A percentile compares a stretch with the other conserved stretches of the same genome.
Conservation (phyloP, 139 green algal genomes). For the Trebouxia sp. region DNA sequence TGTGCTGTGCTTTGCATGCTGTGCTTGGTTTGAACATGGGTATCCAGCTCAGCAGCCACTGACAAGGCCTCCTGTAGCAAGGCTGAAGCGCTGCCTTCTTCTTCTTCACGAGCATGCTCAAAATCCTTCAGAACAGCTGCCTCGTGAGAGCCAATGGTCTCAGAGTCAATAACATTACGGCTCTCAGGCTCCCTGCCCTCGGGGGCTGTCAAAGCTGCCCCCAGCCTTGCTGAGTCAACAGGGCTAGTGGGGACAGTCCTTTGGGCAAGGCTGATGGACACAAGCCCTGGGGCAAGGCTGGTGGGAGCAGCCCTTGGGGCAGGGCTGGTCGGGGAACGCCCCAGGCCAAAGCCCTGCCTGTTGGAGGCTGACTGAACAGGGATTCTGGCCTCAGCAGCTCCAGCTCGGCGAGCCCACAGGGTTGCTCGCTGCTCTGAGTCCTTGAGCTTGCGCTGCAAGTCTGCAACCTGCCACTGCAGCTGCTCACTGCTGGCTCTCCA, state of each 20-base stretch:
- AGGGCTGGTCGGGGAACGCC: not conserved
- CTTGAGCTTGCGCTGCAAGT: conserved; percentile 13
- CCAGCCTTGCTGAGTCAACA: not conserved
- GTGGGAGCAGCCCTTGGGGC: not conserved
- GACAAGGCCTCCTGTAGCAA: conserved; percentile 8
- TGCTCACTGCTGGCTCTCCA: conserved; percentile 18
- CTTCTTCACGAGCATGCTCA: no score
- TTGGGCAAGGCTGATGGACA: not conserved
- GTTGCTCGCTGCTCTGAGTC: conserved; percentile 21
- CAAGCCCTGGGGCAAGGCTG: not conserved
- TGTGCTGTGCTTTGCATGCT: not conserved
- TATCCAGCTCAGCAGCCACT: not conserved
- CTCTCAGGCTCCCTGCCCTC: no score
- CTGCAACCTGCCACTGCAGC: conserved; percentile 11
- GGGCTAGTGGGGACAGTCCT: not conserved
- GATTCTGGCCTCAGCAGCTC: conserved; percentile 4
- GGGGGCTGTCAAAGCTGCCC: no score
- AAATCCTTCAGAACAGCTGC: no score
- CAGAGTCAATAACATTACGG: no score
- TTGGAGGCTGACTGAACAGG: not conserved
- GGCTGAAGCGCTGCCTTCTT: not conserved
- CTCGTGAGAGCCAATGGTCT: no score
- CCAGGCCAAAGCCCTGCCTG: no score
- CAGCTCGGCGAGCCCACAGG: not conserved
- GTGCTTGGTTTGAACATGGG: not conserved